A percentile compares a stretch with the other conserved stretches of the same genome.
phyloP scores from a whole-genome alignment of 352 stramenopile species.

The Phytopythium vexans region DNA sequence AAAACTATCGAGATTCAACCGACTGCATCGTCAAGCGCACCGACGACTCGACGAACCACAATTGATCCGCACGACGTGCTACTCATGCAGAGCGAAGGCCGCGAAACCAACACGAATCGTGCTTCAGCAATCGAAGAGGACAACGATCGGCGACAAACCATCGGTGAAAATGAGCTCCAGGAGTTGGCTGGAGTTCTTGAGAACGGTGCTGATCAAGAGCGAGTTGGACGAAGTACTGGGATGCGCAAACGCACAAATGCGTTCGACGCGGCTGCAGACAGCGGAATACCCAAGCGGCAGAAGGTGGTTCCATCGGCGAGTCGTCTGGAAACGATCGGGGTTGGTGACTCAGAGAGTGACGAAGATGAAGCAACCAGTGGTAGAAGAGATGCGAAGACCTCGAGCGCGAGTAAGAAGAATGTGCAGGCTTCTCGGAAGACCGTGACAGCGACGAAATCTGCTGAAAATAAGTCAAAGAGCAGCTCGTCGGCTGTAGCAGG shows the following conservation, averaged over 20 bases:
- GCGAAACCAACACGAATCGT: background rate
- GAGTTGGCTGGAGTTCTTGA: slow-evolving; percentile 30
- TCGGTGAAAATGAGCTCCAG: slow-evolving; percentile 46
- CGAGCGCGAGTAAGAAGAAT: background rate
- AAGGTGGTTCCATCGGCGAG: background rate
- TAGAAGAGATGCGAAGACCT: background rate
- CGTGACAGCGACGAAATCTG: background rate
- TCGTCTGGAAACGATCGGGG: no score
- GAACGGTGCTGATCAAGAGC: slow-evolving; percentile 5
- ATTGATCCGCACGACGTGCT: slow-evolving; percentile 49
- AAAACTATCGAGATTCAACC: slow-evolving; percentile 3
- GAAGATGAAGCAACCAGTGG: no score
- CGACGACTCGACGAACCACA: slow-evolving; percentile 28
- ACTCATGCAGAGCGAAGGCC: slow-evolving; percentile 10
- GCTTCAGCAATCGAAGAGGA: slow-evolving; percentile 2
- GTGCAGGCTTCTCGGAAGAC: background rate
- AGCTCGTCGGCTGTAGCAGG: background rate
- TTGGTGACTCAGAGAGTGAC: no score
- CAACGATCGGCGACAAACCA: slow-evolving; percentile 47
- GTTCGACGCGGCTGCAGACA: slow-evolving; percentile 4
- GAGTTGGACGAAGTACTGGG: background rate
- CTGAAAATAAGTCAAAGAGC: no score
- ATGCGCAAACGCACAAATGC: slow-evolving; percentile 26
- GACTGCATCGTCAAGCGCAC: slow-evolving; percentile 5
- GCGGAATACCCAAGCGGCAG: slow-evolving; percentile 11